Evolutionary conservation across 2,329 filamentous ascomycete species (phyloP), one percentile per base, ranked within the genome.

Genomic region (Hypoxylon sp.): DNA sequence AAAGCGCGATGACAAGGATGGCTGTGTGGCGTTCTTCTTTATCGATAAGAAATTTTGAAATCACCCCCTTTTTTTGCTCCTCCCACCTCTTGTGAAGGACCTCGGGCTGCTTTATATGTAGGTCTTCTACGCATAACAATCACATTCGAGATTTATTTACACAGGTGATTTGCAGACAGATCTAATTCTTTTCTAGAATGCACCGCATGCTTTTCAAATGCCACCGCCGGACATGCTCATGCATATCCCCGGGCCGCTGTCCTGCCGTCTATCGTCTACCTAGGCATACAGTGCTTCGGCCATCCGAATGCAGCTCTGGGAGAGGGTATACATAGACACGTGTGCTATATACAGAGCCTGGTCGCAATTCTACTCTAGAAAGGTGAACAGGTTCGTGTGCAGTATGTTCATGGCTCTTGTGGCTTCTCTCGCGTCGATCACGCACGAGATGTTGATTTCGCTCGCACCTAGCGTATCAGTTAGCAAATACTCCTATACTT

Each of bases 401-500:
- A 99, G 83, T 70, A 98, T 92, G 73, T 96, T 98, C 82, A 99
- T 89, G 26, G 95, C 95, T 66, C 95, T 87, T 67, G 93, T 92
- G 18, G 95, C 93, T 72, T 98, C 92, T 65, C 88, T 83, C 66
- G 92, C 91, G 69, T 96, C 92, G 73, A 99, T 96, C 41, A 99
- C 95, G 72, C 95, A 99, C 9, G 92, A 97, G 59, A 99, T 99
- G 75, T 98, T 99, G 77, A 99, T 99, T 80, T 99, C 95, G 73
- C 93, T 97, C 21, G 95, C 95, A 69, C 93, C 92, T 96, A 66
- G 33, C 60, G 21, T 6, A 4, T 7, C 27, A 13, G 35, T 66
- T 42, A 62, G 56, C 0, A 42, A 17, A 40, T 9, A 9, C 29
- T 43, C 26, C 27, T 27, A 48, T 29, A 4, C 31, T 10, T n/a